Evolutionary conservation across 331 rosid genomes (phyloP).

Genomic region (Cydonia oblonga): DNA sequence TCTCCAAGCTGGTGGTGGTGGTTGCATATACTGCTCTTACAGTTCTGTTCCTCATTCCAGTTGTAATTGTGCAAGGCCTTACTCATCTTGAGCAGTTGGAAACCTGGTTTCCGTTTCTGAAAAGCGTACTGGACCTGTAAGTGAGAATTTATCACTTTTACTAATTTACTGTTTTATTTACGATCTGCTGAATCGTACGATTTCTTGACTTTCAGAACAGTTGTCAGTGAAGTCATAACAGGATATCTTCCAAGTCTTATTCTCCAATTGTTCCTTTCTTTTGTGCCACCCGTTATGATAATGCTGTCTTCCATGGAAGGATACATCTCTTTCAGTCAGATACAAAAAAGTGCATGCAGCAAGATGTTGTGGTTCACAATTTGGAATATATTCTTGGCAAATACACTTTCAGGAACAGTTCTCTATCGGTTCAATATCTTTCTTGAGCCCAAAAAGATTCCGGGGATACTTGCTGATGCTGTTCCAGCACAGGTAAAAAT

Average conservation of each 20-base stretch:
- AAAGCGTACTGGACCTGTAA: constrained; percentile 52
- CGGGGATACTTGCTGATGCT: constrained; percentile 61
- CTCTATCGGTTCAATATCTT: constrained; percentile 48
- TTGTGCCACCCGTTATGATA: constrained; percentile 70
- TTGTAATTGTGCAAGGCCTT: constrained; percentile 69
- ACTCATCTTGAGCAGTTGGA: constrained; percentile 59
- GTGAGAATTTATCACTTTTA: constrained; percentile 20
- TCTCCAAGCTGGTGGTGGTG: constrained; percentile 44
- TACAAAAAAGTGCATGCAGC: constrained; percentile 55
- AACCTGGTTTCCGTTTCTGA: constrained; percentile 57
- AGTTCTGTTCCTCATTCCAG: constrained; percentile 65
- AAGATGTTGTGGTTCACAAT: constrained; percentile 68
- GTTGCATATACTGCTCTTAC: constrained; percentile 41
- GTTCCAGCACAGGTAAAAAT: constrained; percentile 76
- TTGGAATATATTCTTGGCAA: constrained; percentile 90
- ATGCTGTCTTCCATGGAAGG: constrained; percentile 71
- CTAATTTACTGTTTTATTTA: constrained; percentile 1
- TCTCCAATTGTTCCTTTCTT: constrained; percentile 46
- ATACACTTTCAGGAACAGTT: constrained; percentile 69
- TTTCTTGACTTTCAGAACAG: constrained; percentile 40
- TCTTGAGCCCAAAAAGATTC: constrained; percentile 71
- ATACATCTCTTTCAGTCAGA: constrained; percentile 52
- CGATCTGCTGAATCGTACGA: constrained; percentile 1
- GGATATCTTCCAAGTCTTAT: constrained; percentile 94
- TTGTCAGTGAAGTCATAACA: constrained; percentile 67